These are phyloP conservation scores for Colletotrichum falcatum DNA, from an alignment of 2,329 filamentous ascomycete species.

Conservation along the genomic window DNA sequence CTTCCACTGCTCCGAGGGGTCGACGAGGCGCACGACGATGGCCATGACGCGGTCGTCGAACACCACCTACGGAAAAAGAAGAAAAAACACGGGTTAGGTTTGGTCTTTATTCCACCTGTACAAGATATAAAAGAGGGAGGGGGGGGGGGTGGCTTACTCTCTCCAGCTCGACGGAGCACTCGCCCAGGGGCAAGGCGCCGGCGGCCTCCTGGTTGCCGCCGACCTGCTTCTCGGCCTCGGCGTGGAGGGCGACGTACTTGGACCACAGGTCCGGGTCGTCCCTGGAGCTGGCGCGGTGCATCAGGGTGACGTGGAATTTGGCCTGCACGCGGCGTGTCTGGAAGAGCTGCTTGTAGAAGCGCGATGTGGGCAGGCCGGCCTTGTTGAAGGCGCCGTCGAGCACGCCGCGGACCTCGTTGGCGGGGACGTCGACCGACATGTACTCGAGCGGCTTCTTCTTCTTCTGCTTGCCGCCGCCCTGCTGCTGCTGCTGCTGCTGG, in stretches of 20 bases:
- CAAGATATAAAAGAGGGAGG: background rate
- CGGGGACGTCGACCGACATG: conserved; percentile 63
- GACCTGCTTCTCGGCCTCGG: conserved; percentile 51
- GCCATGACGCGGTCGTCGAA: conserved; percentile 92
- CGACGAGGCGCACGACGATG: conserved; percentile 81
- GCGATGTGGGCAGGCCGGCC: conserved; percentile 58
- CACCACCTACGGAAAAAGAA: conserved; percentile 70
- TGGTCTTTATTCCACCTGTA: background rate
- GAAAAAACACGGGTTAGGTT: background rate
- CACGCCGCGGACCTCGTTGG: conserved; percentile 59
- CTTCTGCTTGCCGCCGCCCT: conserved; percentile 49
- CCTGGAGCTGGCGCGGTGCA: conserved; percentile 77
- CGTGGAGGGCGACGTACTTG: conserved; percentile 73
- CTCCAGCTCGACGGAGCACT: conserved; percentile 73
- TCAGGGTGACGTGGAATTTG: conserved; percentile 94
- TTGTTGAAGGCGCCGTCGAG: conserved; percentile 78
- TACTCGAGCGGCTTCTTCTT: conserved; percentile 68
- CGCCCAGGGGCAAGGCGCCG: conserved; percentile 62
- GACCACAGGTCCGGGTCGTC: conserved; percentile 80
- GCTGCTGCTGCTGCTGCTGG: conserved; percentile 43
- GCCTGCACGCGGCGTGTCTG: conserved; percentile 80
- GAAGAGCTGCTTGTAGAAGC: conserved; percentile 81
- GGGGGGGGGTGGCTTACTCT: conserved; percentile 55
- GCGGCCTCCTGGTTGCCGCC: conserved; percentile 49
- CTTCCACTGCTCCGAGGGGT: conserved; percentile 68